These are phyloP conservation scores for Elaeis oleifera DNA, from an alignment of 202 grass and related monocot species.

Conservation along the genomic window DNA sequence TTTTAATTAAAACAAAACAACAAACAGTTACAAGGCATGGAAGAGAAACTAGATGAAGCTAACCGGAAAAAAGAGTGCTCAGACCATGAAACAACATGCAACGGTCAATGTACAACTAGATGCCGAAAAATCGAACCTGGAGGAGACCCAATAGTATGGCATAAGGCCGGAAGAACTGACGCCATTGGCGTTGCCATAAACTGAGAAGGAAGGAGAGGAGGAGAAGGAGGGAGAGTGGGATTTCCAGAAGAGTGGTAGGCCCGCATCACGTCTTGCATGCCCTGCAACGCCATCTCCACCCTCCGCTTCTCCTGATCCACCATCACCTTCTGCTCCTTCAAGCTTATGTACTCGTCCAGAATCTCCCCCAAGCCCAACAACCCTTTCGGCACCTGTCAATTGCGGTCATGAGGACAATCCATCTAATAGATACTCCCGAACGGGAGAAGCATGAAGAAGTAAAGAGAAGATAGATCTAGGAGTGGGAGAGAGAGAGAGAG, in stretches of 20 bases:
- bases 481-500: background rate
- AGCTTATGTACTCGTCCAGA: constrained; percentile 72
- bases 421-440: no score
- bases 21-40: background rate
- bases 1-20: background rate
- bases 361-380: constrained; percentile 65
- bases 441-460: no score
- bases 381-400: constrained; percentile 34
- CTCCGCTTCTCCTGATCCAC: constrained; percentile 29
- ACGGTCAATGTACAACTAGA: background rate
- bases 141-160: constrained; percentile 5
- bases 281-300: constrained; percentile 49
- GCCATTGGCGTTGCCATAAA: constrained; percentile 28
- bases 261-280: constrained; percentile 52
- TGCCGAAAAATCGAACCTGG: background rate
- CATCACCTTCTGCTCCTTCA: constrained; percentile 60
- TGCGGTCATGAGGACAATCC: background rate
- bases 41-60: background rate
- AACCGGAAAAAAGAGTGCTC: constrained; percentile 2
- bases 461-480: background rate
- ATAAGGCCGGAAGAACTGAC: constrained; percentile 3
- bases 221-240: constrained; percentile 35
- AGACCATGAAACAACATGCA: background rate
- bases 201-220: constrained; percentile 43
- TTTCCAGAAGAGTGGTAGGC: constrained; percentile 26